phyloP scores from a whole-genome alignment of 2,329 filamentous ascomycete species.

The Exophiala bonariae region DNA sequence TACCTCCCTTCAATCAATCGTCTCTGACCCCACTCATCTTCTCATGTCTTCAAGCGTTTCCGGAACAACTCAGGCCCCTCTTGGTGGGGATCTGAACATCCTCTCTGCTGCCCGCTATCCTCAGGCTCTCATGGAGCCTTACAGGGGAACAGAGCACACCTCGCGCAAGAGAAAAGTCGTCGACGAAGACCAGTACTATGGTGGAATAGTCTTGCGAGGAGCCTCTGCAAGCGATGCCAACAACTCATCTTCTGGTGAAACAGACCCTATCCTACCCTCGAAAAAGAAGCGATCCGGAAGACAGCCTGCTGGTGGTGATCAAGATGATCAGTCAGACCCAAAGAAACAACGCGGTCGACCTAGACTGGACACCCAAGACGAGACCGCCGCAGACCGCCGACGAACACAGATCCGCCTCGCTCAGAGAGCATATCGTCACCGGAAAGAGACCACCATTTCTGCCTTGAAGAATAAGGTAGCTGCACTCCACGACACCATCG shows the following conservation, averaged over 20 bases:
- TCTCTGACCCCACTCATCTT: slow-evolving; percentile 17
- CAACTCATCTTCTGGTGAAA: slow-evolving; percentile 16
- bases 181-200: slow-evolving; percentile 13
- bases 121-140: slow-evolving; percentile 21
- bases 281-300: slow-evolving; percentile 18
- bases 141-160: slow-evolving; percentile 8
- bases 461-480: slow-evolving; percentile 70
- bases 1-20: slow-evolving; percentile 17
- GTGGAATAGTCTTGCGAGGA: slow-evolving; percentile 11
- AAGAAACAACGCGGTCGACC: slow-evolving; percentile 65
- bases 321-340: slow-evolving; percentile 13
- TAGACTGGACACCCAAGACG: slow-evolving; percentile 72
- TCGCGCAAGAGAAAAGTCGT: slow-evolving; percentile 20
- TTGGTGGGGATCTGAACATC: slow-evolving; percentile 18
- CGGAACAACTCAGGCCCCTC: neutral
- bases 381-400: slow-evolving; percentile 76
- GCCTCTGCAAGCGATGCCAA: slow-evolving; percentile 2
- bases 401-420: slow-evolving; percentile 85
- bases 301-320: slow-evolving; percentile 8
- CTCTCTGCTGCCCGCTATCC: slow-evolving; percentile 23
- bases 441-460: slow-evolving; percentile 79
- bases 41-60: slow-evolving; percentile 6
- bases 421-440: slow-evolving; percentile 77
- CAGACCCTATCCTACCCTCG: slow-evolving; percentile 4
- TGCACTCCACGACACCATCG: slow-evolving; percentile 66